A percentile compares a stretch with the other conserved stretches of the same genome.
These are phyloP conservation scores for Hypoxylon sp. DNA, from an alignment of 2,329 filamentous ascomycete genomes.

Conservation along the genomic window DNA sequence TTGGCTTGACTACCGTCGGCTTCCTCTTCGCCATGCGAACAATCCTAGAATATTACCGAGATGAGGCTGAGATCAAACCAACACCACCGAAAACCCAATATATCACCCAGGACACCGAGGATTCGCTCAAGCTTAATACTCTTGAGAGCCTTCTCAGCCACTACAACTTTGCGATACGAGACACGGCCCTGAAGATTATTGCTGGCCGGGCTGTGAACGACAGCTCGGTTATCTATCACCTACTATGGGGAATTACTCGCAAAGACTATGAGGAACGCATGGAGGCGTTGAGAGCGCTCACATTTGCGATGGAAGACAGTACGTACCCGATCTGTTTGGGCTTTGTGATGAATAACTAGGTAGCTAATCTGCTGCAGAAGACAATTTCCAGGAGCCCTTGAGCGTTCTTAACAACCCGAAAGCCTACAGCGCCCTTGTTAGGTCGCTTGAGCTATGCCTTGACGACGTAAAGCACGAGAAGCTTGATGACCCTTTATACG, in stretches of 20 bases:
- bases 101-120: slow-evolving; percentile 82
- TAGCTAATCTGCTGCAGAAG: slow-evolving; percentile 55
- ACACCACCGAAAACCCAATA: slow-evolving; percentile 77
- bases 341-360: slow-evolving; percentile 45
- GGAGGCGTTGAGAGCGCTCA: slow-evolving; percentile 69
- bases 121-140: slow-evolving; percentile 76
- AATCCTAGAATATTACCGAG: slow-evolving; percentile 72
- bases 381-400: slow-evolving; percentile 57
- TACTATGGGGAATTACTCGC: slow-evolving; percentile 72
- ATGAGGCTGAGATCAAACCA: slow-evolving; percentile 76
- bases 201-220: slow-evolving; percentile 73
- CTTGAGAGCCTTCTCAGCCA: slow-evolving; percentile 77
- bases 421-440: slow-evolving; percentile 71
- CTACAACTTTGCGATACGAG: slow-evolving; percentile 80
- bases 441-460: slow-evolving; percentile 70
- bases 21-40: slow-evolving; percentile 70
- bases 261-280: slow-evolving; percentile 72
- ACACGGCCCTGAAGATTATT: slow-evolving; percentile 74
- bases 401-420: slow-evolving; percentile 65
- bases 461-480: slow-evolving; percentile 65
- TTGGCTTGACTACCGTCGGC: slow-evolving; percentile 71
- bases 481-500: slow-evolving; percentile 70
- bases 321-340: slow-evolving; percentile 49
- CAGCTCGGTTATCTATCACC: slow-evolving; percentile 61
- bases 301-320: slow-evolving; percentile 68